A percentile compares a stretch with the other conserved stretches of the same genome.
phyloP scores from a whole-genome alignment of 1,284 basidiomycete genomes.

The Pisolithus thermaeus region DNA sequence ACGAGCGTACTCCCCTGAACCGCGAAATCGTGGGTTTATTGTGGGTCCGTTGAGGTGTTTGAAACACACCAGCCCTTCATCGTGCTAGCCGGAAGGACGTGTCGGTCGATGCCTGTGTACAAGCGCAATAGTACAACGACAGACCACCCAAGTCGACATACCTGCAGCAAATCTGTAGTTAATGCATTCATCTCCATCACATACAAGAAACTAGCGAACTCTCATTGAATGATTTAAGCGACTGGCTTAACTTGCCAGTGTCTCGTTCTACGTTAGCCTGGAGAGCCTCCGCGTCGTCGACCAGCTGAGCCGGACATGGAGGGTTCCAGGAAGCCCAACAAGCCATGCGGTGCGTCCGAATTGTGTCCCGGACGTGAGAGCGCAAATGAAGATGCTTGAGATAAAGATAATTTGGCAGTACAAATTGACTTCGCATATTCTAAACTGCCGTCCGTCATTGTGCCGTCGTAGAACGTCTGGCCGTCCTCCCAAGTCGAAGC shows the following conservation, averaged over 20 bases:
- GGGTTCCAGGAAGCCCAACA: constrained; percentile 82
- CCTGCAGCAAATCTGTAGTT: constrained; percentile 91
- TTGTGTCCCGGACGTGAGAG: constrained; percentile 70
- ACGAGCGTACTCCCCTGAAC: no score
- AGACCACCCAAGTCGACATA: constrained; percentile 26
- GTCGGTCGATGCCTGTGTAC: constrained; percentile 53
- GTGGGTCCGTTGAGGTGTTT: background rate
- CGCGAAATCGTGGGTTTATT: no score
- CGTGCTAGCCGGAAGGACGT: no score
- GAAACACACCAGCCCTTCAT: constrained; percentile 52
- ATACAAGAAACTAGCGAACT: constrained; percentile 90
- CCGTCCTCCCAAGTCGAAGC: constrained; percentile 96
- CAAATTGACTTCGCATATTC: no score
- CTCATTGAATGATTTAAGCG: constrained; percentile 86
- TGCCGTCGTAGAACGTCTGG: constrained; percentile 99
- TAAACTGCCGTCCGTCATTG: constrained; percentile 56
- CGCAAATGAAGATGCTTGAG: constrained; percentile 84
- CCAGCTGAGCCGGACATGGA: constrained; percentile 80
- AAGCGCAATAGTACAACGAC: background rate
- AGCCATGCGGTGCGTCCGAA: constrained; percentile 72
- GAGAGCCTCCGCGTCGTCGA: constrained; percentile 81
- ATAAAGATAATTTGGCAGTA: no score
- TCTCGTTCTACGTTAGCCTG: constrained; percentile 73
- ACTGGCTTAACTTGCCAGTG: constrained; percentile 64
- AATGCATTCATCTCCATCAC: no score